Evolutionary conservation across 2,329 filamentous ascomycete species (phyloP), one percentile per base, ranked within the genome.

Genomic region (Fusarium sp.): DNA sequence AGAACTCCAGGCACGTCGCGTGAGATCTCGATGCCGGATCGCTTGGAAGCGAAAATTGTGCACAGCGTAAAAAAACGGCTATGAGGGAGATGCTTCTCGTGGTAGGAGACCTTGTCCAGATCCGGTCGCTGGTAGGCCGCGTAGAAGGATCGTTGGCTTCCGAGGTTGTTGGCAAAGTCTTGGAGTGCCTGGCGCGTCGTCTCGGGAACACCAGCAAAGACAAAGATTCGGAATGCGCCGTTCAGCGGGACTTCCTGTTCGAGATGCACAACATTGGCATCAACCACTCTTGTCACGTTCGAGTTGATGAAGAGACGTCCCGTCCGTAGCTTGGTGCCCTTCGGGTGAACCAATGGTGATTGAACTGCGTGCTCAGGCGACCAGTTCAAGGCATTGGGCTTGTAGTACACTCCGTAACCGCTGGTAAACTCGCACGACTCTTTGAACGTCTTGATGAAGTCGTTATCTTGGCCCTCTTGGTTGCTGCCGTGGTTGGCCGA

Each of bases 181-280:
- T 85, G 80, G 24, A 98, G 85, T 0, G 95, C 94, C 57, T 84
- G 83, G 48, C 86, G 86, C 14, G 91, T 92, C 56, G 86, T 86
- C 16, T 85, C 80, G 10, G 91, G 91, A 48, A 88, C 86, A 66
- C 95, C 95, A n/a, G 90, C 95, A 81, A 97, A 97, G 72, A 98
- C 83, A 81, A 95, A 97, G 70, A 98, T 88, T 65, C 95, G 90
- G 87, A 95, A 98, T 2, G 95, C 92, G 50, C 95, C 95, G 82
- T 98, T 98, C 68, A 95, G 87, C 0, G 95, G 95, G 35, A 98
- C 89, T 80, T 97, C 94, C 83, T 98, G 95, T 84, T 98, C 95
- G 11, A 98, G 88, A 78, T 97, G 94, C 2, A 97, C 95, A 6
- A 94, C 92, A 82, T 98, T 98, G 80, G 95, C 93, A 80, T 98